Evolutionary conservation across 2,329 filamentous ascomycete genomes (phyloP), one percentile per base, ranked within the genome.

Genomic region (Aspergillus cejpii): DNA sequence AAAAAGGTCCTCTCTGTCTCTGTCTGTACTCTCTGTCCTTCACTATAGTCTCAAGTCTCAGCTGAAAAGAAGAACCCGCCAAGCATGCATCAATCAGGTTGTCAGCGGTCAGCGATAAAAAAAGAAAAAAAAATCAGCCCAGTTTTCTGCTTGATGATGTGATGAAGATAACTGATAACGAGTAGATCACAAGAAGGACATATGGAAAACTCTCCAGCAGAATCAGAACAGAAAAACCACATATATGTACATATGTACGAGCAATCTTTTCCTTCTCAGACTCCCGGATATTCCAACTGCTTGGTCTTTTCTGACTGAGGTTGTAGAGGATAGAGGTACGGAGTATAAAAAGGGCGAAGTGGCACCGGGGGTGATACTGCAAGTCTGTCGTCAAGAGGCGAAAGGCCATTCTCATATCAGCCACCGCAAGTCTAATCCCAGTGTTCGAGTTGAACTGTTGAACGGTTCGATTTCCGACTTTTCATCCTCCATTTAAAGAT

Each of bases 331-430:
- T 8, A 31, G 28, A 31, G 10, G 14, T 5, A n/a, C 17, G 17
- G 17, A 15, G 31, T 34, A 34, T 34, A 20, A 34, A 17, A 34
- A 19, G 17, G 17, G 34, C 34, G 23, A 11, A 36, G 31, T 34
- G 31, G 31, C 31, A 34, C 31, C 10, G 28, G 28, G 14, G 2
- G 17, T 15, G 24, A 27, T n/a, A 24, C 19, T n/a, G 11, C 20
- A 37, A 43, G 29, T 37, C 31, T 38, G 23, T 31, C 33, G 31
- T 37, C 40, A 43, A 41, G 39, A 41, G 39, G 39, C 39, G 7
- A 41, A 39, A 33, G 31, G 17, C 5, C 23, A 24, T 24, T 24
- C 23, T n/a, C 11, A 34, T 17, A 11, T 34, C 31, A 34, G 31
- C 31, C 31, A 34, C 31, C 31, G 17, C 31, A 17, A 19, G 19